Evolutionary conservation across 2,329 filamentous ascomycete genomes (phyloP).

Genomic region (Trichothecium roseum): DNA sequence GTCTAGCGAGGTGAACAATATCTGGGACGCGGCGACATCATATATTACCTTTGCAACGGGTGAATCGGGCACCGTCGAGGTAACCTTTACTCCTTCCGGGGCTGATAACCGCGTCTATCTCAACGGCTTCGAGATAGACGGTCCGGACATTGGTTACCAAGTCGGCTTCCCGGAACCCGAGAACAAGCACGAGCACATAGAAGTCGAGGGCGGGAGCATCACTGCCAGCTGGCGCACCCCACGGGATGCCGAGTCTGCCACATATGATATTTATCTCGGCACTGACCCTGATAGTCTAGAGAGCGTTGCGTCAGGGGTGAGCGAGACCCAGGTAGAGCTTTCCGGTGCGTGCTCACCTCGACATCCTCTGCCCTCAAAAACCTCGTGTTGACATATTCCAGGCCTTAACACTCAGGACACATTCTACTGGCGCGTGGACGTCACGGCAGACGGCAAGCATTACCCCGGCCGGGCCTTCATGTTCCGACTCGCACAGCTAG

Average conservation of each 20-base stretch:
- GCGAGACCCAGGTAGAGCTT: not conserved
- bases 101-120: slow-evolving; percentile 14
- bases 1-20: slow-evolving; percentile 15
- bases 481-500: slow-evolving; percentile 20
- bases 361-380: not conserved
- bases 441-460: slow-evolving; percentile 8
- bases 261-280: slow-evolving; percentile 17
- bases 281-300: slow-evolving; percentile 7
- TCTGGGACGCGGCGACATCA: slow-evolving; percentile 18
- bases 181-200: slow-evolving; percentile 18
- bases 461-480: slow-evolving; percentile 16
- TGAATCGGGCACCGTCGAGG: slow-evolving; percentile 10
- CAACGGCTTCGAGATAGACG: slow-evolving; percentile 20
- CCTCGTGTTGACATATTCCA: not conserved
- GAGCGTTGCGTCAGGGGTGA: slow-evolving; percentile 5
- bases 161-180: slow-evolving; percentile 16
- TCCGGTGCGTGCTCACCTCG: not conserved
- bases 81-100: slow-evolving; percentile 12
- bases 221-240: slow-evolving; percentile 12
- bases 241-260: slow-evolving; percentile 7
- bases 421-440: slow-evolving; percentile 21
- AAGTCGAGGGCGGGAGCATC: slow-evolving; percentile 8
- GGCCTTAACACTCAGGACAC: slow-evolving; percentile 13
- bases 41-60: slow-evolving; percentile 14
- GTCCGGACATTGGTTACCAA: slow-evolving; percentile 10